Conservation (phyloP, 2,329 filamentous ascomycete species). For the Diplocarpon mali region DNA sequence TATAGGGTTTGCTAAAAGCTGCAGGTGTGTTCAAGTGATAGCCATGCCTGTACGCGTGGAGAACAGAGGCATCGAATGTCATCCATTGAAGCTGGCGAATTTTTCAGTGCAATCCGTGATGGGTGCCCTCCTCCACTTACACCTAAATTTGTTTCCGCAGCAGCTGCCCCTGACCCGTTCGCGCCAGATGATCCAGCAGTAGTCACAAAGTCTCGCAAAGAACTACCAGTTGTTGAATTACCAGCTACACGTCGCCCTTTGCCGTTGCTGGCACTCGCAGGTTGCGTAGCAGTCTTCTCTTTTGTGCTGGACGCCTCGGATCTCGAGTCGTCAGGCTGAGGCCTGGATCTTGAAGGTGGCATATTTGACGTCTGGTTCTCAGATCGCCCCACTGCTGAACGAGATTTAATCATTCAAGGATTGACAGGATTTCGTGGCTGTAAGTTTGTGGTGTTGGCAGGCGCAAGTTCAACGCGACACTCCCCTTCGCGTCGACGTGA, state of each 20-base stretch:
- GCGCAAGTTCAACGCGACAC: too few relatives aligned
- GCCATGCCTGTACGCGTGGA: constrained; percentile 66
- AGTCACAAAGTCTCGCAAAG: constrained; percentile 23
- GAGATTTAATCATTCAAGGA: too few relatives aligned
- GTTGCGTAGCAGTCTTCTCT: constrained; percentile 22
- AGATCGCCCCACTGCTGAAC: too few relatives aligned
- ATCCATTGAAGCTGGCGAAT: constrained; percentile 48
- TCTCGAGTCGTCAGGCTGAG: constrained; percentile 27
- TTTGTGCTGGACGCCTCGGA: constrained; percentile 29
- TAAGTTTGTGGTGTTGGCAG: too few relatives aligned
- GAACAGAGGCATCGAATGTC: constrained; percentile 52
- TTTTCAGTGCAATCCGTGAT: not conserved
- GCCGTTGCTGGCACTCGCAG: constrained; percentile 17
- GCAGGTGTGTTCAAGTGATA: constrained; percentile 61
- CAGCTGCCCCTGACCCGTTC: constrained; percentile 10
- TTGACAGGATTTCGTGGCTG: too few relatives aligned
- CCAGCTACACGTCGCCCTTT: constrained; percentile 24
- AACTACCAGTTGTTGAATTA: constrained; percentile 18
- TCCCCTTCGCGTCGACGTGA: too few relatives aligned
- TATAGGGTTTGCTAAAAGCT: constrained; percentile 54
- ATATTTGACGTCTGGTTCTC: constrained; percentile 8
- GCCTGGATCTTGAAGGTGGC: constrained; percentile 24
- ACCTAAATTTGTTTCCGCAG: constrained; percentile 19
- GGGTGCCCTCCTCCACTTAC: constrained; percentile 13
- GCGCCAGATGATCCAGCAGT: constrained; percentile 10